These are phyloP conservation scores for Juglanconis sp. DNA, from an alignment of 2,329 filamentous ascomycete genomes.

Conservation along the genomic window DNA sequence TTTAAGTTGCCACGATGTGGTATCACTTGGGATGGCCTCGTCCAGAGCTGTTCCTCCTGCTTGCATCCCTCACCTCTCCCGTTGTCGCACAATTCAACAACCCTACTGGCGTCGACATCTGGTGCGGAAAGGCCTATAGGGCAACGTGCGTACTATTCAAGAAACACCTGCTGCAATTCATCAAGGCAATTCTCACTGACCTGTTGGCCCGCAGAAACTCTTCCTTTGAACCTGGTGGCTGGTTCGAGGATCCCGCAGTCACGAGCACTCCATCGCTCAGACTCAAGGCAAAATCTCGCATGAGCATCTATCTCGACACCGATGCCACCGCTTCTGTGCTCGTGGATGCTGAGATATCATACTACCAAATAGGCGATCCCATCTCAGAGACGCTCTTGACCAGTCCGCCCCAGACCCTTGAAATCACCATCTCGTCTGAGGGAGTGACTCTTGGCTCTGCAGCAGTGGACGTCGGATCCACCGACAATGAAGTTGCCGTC, in stretches of 20 bases:
- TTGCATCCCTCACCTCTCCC: background rate
- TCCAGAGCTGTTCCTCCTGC: conserved; percentile 2
- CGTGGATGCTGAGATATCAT: conserved; percentile 38
- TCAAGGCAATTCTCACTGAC: background rate
- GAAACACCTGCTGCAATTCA: background rate
- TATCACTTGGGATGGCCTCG: background rate
- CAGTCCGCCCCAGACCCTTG: conserved; percentile 1
- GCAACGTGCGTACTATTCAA: conserved; percentile 1
- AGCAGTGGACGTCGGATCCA: conserved; percentile 16
- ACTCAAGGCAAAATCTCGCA: conserved; percentile 41
- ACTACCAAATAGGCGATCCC: conserved; percentile 34
- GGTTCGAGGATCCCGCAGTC: conserved; percentile 36
- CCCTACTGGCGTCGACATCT: conserved; percentile 16
- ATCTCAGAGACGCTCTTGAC: conserved; percentile 21
- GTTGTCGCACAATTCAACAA: conserved; percentile 17
- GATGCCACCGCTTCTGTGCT: conserved; percentile 38
- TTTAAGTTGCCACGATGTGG: background rate
- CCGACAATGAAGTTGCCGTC: conserved; percentile 16
- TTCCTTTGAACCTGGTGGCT: conserved; percentile 46
- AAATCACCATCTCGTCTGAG: conserved; percentile 10
- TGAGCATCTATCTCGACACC: conserved; percentile 43
- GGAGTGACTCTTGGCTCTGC: conserved; percentile 4
- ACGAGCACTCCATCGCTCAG: conserved; percentile 37
- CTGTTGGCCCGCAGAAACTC: conserved; percentile 32
- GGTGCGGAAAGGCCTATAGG: conserved; percentile 18